Percentiles rank a stretch among this genome's conserved stretches.
These are phyloP conservation scores for Leccinum angustisporum DNA, from an alignment of 1,284 basidiomycete species.

Conservation along the genomic window DNA sequence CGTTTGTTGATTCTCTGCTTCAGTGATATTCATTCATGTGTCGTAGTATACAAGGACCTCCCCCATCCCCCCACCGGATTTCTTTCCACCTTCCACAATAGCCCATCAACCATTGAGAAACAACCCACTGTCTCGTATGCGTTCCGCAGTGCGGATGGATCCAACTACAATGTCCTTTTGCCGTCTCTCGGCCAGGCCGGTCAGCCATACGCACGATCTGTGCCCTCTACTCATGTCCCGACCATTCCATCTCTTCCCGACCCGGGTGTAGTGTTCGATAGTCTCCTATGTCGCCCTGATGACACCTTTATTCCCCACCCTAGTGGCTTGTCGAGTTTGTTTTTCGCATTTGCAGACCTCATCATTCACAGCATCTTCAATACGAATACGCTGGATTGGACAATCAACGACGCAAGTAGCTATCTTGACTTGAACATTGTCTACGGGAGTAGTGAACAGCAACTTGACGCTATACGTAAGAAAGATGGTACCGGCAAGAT, in stretches of 20 bases:
- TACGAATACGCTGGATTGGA: slow-evolving; percentile 53
- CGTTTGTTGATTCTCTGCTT: slow-evolving; percentile 23
- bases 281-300: slow-evolving; percentile 53
- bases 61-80: slow-evolving; percentile 64
- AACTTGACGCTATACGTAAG: slow-evolving; percentile 53
- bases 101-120: not conserved
- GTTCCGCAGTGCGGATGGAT: slow-evolving; percentile 56
- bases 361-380: slow-evolving; percentile 76
- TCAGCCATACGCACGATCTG: slow-evolving; percentile 71
- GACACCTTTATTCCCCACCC: slow-evolving; percentile 54
- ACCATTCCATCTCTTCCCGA: slow-evolving; percentile 59
- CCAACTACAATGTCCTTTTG: slow-evolving; percentile 54
- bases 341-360: slow-evolving; percentile 78
- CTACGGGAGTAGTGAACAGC: slow-evolving; percentile 60
- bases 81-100: slow-evolving; percentile 33
- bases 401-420: slow-evolving; percentile 66
- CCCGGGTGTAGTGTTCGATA: slow-evolving; percentile 69
- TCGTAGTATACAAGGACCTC: slow-evolving; percentile 55
- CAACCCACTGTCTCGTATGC: slow-evolving; percentile 41
- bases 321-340: slow-evolving; percentile 62
- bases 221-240: slow-evolving; percentile 50
- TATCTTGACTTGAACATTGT: slow-evolving; percentile 79
- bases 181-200: slow-evolving; percentile 61
- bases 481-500: slow-evolving; percentile 66
- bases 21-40: not conserved